Evolutionary conservation across 257 asterid genomes (phyloP).

Genomic region (Osmanthus fragrans): DNA sequence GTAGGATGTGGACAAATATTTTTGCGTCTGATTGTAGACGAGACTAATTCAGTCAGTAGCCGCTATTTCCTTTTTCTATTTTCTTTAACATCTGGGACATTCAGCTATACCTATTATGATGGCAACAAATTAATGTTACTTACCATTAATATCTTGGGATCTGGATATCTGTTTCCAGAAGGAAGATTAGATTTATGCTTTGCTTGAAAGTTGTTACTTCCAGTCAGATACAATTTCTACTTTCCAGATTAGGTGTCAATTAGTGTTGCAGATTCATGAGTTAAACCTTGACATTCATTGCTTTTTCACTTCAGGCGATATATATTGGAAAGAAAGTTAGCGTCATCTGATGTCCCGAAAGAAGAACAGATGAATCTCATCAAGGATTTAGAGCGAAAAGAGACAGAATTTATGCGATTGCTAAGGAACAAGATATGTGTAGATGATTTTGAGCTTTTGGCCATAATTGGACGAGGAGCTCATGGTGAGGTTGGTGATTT

Average conservation of each 20-base stretch:
- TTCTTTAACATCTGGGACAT: background rate
- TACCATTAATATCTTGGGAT: background rate
- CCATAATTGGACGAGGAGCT: slow-evolving; percentile 97
- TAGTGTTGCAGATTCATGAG: background rate
- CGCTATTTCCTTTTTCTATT: background rate
- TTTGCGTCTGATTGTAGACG: background rate
- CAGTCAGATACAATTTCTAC: background rate
- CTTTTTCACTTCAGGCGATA: slow-evolving; percentile 66
- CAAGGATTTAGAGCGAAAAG: slow-evolving; percentile 92
- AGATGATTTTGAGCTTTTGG: slow-evolving; percentile 94
- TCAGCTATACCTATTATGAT: background rate
- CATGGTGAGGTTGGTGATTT: slow-evolving; percentile 87
- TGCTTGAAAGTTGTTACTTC: background rate
- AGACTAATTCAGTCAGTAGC: background rate
- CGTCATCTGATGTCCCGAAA: slow-evolving; percentile 95
- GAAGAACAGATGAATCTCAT: slow-evolving; percentile 84
- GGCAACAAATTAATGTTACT: background rate
- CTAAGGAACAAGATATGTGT: slow-evolving; percentile 92
- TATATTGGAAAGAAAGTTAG: slow-evolving; percentile 86
- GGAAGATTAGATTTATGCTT: slow-evolving; percentile 2
- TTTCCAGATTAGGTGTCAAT: background rate
- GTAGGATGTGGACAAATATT: background rate
- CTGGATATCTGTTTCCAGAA: background rate
- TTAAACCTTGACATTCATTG: slow-evolving; percentile 18
- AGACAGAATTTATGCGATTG: slow-evolving; percentile 92